These are phyloP conservation scores for Pseudocercospora ulei DNA, from an alignment of 2,329 filamentous ascomycete genomes.

Conservation along the genomic window DNA sequence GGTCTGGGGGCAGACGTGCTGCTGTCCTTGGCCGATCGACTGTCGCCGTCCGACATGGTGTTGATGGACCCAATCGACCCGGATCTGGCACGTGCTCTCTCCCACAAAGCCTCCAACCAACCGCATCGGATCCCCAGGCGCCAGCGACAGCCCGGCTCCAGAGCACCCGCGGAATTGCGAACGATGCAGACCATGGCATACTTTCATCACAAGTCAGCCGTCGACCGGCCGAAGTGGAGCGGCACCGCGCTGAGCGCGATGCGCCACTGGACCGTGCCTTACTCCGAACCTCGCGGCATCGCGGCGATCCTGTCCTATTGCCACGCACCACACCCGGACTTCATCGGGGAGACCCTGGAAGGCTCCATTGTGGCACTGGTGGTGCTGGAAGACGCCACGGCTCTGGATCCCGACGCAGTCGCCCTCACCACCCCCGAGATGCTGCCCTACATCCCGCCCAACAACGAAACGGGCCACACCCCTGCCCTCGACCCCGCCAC, in stretches of 20 bases:
- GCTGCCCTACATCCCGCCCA: slow-evolving; percentile 54
- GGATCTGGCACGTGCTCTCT: slow-evolving; percentile 33
- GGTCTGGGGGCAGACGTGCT: slow-evolving; percentile 60
- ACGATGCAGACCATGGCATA: slow-evolving; percentile 74
- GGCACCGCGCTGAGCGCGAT: slow-evolving; percentile 47
- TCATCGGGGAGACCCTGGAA: slow-evolving; percentile 57
- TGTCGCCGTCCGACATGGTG: slow-evolving; percentile 53
- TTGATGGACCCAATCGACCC: slow-evolving; percentile 60
- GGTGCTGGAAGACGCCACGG: slow-evolving; percentile 37
- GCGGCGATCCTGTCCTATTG: slow-evolving; percentile 60
- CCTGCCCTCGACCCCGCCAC: slow-evolving; percentile 49
- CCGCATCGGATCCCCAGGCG: slow-evolving; percentile 52
- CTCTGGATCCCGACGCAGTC: slow-evolving; percentile 22
- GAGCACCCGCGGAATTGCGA: slow-evolving; percentile 57
- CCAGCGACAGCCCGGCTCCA: slow-evolving; percentile 45
- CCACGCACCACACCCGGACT: slow-evolving; percentile 50
- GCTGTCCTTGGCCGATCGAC: slow-evolving; percentile 46
- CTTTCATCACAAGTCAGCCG: slow-evolving; percentile 47
- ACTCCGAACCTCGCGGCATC: slow-evolving; percentile 46
- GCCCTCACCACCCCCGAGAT: slow-evolving; percentile 43
- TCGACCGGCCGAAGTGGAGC: slow-evolving; percentile 40
- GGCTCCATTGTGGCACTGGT: slow-evolving; percentile 61
- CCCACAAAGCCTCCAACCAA: slow-evolving; percentile 4
- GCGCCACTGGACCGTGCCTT: slow-evolving; percentile 54
- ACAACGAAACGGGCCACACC: slow-evolving; percentile 41